These are phyloP conservation scores for Speleostelium caveatum DNA, from an alignment of 78 protist genomes.

Conservation along the genomic window DNA sequence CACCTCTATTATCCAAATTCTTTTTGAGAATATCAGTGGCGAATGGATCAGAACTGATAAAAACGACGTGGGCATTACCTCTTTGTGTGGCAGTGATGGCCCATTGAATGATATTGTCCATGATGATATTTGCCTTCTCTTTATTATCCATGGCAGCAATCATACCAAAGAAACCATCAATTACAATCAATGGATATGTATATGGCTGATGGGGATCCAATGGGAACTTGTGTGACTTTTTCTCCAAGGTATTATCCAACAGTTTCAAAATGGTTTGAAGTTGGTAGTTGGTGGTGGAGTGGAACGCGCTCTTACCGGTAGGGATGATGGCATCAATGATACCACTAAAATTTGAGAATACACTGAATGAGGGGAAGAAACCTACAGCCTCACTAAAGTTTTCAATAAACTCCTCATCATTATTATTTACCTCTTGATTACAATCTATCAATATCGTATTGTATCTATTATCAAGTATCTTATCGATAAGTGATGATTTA, in stretches of 20 bases:
- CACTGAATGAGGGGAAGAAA: conserved; percentile 55
- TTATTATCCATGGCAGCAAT: conserved; percentile 72
- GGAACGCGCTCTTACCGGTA: conserved; percentile 62
- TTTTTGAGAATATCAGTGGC: conserved; percentile 57
- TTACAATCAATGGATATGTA: conserved; percentile 59
- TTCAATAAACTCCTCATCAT: conserved; percentile 66
- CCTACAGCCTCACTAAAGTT: conserved; percentile 46
- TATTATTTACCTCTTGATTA: conserved; percentile 61
- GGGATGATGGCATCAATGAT: conserved; percentile 54
- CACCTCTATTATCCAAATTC: conserved; percentile 51
- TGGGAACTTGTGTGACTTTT: conserved; percentile 19
- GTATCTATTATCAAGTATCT: neutral
- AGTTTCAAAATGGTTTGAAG: conserved; percentile 44
- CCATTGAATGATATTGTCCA: conserved; percentile 71
- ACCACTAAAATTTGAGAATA: conserved; percentile 24
- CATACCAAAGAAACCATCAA: conserved; percentile 77
- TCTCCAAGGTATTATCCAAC: conserved; percentile 17
- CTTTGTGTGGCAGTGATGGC: conserved; percentile 55
- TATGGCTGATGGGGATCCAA: conserved; percentile 45
- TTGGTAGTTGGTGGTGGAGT: conserved; percentile 38
- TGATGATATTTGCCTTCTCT: conserved; percentile 68
- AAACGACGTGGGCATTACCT: conserved; percentile 67
- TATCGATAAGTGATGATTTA: conserved; percentile 54
- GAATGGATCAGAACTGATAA: conserved; percentile 67
- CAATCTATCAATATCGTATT: conserved; percentile 62